Percentiles rank a stretch among this genome's conserved stretches.
These are phyloP conservation scores for Phycomyces nitens DNA, from an alignment of 192 early-diverging fungal genomes.

Conservation along the genomic window DNA sequence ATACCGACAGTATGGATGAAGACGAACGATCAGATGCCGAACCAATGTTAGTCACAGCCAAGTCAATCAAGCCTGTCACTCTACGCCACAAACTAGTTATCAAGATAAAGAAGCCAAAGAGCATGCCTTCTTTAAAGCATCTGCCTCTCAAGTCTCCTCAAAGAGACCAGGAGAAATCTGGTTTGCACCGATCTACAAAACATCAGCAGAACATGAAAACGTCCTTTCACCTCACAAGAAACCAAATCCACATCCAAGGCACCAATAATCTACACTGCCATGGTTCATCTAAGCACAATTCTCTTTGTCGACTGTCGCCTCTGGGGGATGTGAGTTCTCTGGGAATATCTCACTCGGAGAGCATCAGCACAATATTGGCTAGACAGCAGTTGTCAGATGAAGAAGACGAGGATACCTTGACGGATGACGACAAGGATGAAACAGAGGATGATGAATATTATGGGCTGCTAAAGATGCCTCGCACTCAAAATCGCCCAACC, in stretches of 20 bases:
- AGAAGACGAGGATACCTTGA: constrained; percentile 4
- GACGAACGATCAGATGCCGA: constrained; percentile 13
- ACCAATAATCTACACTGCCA: too few relatives aligned
- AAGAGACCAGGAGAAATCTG: too few relatives aligned
- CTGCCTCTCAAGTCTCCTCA: too few relatives aligned
- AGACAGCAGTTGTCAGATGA: constrained; percentile 10
- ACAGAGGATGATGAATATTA: constrained; percentile 19
- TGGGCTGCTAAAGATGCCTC: constrained; percentile 7
- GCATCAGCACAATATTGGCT: constrained; percentile 10
- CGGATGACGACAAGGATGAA: constrained; percentile 18
- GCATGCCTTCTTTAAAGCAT: too few relatives aligned
- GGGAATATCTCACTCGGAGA: neutral
- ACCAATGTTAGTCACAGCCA: neutral
- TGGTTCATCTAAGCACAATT: too few relatives aligned
- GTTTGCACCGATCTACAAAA: too few relatives aligned
- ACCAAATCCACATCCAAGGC: too few relatives aligned
- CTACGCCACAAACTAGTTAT: constrained; percentile 10
- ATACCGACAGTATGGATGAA: constrained; percentile 5
- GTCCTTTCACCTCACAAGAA: too few relatives aligned
- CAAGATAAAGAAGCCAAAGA: constrained; percentile 16
- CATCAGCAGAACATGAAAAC: too few relatives aligned
- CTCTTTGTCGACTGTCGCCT: too few relatives aligned
- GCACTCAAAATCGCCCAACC: neutral
- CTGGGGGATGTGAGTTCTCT: too few relatives aligned
- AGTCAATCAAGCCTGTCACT: too few relatives aligned